Conservation (phyloP, 495 filamentous ascomycete genomes). For the Aspergillus indologenus region DNA sequence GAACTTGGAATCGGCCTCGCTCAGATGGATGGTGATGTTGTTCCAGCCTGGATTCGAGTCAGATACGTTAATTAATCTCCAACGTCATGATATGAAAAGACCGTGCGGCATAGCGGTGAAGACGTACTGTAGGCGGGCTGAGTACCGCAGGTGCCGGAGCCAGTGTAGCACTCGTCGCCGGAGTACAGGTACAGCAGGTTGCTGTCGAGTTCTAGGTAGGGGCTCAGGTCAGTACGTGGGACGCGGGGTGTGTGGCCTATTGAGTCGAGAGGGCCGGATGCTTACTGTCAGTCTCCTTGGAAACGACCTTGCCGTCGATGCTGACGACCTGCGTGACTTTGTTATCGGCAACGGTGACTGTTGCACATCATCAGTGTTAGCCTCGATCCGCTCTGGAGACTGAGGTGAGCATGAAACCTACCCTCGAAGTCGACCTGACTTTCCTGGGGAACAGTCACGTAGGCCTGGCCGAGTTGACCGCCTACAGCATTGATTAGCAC, state of each 20-base stretch:
- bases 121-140: conserved; percentile 11
- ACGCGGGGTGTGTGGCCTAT: not conserved
- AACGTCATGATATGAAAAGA: no score
- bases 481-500: conserved; percentile 8
- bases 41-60: conserved; percentile 18
- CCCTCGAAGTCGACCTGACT: conserved; percentile 19
- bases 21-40: conserved; percentile 22
- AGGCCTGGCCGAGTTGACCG: conserved; percentile 20
- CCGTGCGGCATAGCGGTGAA: no score
- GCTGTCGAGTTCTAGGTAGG: conserved; percentile 15
- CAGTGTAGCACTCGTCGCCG: conserved; percentile 25
- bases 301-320: conserved; percentile 18
- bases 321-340: conserved; percentile 20
- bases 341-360: conserved; percentile 18
- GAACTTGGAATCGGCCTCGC: conserved; percentile 16
- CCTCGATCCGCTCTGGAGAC: not conserved
- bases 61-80: no score
- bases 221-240: not conserved
- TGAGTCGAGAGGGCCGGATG: no score
- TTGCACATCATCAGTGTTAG: not conserved
- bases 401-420: conserved; percentile 3
- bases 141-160: conserved; percentile 16
- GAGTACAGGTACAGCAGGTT: conserved; percentile 20
- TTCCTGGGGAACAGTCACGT: conserved; percentile 19
- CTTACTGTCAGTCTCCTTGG: conserved; percentile 21